These are phyloP conservation scores for Podila verticillata DNA, from an alignment of 192 early-diverging fungal species.

Conservation along the genomic window DNA sequence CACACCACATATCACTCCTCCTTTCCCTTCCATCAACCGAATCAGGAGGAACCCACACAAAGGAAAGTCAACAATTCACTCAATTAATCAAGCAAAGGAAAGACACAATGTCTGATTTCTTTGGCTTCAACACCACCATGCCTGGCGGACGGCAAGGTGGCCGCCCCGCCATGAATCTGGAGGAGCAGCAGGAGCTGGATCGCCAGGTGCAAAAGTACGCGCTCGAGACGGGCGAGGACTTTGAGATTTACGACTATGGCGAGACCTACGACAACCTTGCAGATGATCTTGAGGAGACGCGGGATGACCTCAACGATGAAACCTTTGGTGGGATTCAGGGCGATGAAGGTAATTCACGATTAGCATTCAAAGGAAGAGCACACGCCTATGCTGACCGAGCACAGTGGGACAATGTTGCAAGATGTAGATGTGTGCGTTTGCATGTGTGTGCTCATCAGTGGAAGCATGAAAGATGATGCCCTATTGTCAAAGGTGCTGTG, in stretches of 20 bases:
- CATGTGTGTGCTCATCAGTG: not conserved
- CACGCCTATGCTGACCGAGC: too few relatives aligned
- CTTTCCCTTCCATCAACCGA: too few relatives aligned
- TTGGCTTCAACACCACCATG: conserved; percentile 65
- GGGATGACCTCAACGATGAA: conserved; percentile 78
- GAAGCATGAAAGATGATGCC: too few relatives aligned
- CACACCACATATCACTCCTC: too few relatives aligned
- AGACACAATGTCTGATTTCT: conserved; percentile 52
- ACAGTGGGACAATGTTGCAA: too few relatives aligned
- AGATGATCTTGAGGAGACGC: conserved; percentile 69
- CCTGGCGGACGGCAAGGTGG: conserved; percentile 49
- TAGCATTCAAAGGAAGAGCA: too few relatives aligned
- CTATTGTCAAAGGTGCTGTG: too few relatives aligned
- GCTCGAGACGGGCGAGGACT: conserved; percentile 58
- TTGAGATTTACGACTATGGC: conserved; percentile 72
- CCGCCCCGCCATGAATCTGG: conserved; percentile 48
- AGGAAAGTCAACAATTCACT: not conserved
- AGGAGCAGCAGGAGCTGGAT: conserved; percentile 51
- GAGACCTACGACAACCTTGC: conserved; percentile 65
- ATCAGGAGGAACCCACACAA: too few relatives aligned
- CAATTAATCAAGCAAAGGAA: not conserved
- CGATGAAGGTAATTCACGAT: conserved; percentile 62
- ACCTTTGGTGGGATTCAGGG: conserved; percentile 69
- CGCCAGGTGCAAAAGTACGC: conserved; percentile 48
- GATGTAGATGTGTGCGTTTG: not conserved